A percentile compares a stretch with the other conserved stretches of the same genome.
Conservation (phyloP, 2,329 filamentous ascomycete genomes). For the Purpureocillium lavendulum region DNA sequence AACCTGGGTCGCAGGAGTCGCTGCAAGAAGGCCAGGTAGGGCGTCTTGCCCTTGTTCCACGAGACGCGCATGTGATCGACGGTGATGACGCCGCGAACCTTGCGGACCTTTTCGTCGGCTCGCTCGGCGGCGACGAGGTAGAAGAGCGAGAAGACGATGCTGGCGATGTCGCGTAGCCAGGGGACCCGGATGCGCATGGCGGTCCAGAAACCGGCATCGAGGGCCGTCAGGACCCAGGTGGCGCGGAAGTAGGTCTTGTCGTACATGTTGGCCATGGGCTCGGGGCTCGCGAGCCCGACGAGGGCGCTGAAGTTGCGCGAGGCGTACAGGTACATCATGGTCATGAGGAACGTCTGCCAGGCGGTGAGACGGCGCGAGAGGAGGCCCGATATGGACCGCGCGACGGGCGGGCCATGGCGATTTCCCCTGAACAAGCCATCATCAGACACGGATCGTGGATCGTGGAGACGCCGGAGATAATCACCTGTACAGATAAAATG, state of each 20-base stretch:
- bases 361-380: conserved; percentile 66
- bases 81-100: conserved; percentile 77
- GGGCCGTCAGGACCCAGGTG: conserved; percentile 89
- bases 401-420: conserved; percentile 75
- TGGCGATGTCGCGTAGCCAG: conserved; percentile 74
- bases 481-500: conserved; percentile 68
- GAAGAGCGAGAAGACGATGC: conserved; percentile 78
- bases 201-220: conserved; percentile 97
- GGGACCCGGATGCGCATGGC: conserved; percentile 82
- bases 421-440: conserved; percentile 53
- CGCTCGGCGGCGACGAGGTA: conserved; percentile 90
- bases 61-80: conserved; percentile 86
- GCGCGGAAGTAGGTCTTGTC: conserved; percentile 87
- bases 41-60: conserved; percentile 92
- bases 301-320: conserved; percentile 91
- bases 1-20: conserved; percentile 68
- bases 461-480: neutral
- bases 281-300: conserved; percentile 81
- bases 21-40: conserved; percentile 70
- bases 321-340: conserved; percentile 84
- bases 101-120: conserved; percentile 92
- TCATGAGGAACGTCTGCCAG: conserved; percentile 84
- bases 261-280: conserved; percentile 91
- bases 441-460: neutral
- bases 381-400: conserved; percentile 62